These are phyloP conservation scores for Solanum okadae DNA, from an alignment of 257 asterid species.

Conservation along the genomic window DNA sequence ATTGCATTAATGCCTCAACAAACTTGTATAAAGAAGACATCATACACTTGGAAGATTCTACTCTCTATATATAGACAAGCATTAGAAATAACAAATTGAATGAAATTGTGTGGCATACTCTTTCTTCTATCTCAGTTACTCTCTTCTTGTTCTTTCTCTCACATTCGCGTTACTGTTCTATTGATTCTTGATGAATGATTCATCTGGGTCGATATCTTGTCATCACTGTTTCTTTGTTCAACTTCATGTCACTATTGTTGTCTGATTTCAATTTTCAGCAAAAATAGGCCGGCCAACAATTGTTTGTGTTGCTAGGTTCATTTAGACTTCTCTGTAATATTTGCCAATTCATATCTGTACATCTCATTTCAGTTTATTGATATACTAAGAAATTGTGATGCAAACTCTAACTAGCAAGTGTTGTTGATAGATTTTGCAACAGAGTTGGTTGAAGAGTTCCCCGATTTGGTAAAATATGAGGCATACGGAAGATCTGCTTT, in stretches of 20 bases:
- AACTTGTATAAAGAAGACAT: too few relatives aligned
- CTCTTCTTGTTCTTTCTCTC: too few relatives aligned
- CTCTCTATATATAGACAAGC: too few relatives aligned
- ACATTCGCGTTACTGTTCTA: too few relatives aligned
- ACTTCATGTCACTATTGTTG: neutral
- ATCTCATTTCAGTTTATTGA: neutral
- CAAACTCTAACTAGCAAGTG: neutral
- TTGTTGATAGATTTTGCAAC: slow-evolving; percentile 21
- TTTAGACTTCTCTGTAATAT: neutral
- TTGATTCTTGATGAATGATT: too few relatives aligned
- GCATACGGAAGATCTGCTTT: slow-evolving; percentile 16
- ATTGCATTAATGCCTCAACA: too few relatives aligned
- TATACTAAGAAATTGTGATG: neutral
- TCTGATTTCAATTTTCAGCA: neutral
- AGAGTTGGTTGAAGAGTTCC: slow-evolving; percentile 15
- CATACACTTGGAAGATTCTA: too few relatives aligned
- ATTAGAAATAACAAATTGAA: too few relatives aligned
- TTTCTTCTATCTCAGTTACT: too few relatives aligned
- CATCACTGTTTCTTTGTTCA: neutral
- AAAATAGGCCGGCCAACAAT: neutral
- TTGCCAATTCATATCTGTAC: neutral
- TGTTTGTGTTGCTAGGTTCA: neutral
- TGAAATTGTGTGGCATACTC: too few relatives aligned
- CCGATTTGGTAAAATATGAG: slow-evolving; percentile 18
- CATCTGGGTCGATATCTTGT: neutral